Base-by-base conservation (phyloP, 2,329 filamentous ascomycete genomes). In the Aspergillus pseudoterreus region DNA sequence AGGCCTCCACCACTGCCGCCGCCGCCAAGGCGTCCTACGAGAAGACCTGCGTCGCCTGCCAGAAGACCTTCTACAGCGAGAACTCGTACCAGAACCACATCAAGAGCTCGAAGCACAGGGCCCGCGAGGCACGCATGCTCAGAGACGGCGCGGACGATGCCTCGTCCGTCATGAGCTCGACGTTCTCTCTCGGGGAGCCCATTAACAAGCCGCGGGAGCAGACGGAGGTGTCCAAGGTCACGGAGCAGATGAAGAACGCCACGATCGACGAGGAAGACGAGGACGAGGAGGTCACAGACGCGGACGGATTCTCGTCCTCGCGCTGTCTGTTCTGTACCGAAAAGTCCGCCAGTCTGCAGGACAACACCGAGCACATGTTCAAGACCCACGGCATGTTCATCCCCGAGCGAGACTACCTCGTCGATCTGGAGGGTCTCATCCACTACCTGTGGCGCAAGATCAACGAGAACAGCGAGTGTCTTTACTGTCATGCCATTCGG, bases 71-170 rank as follows among this genome's bases (percentile, higher is more conserved):
- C 72, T 97, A 87, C 77, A 97, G 92, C 74, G 90, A 96, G 67
- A 96, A 96, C 74, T 92, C 94, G 32, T 97, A 88, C 72, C 84
- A 86, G 67, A 99, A 97, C 73, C 94, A 99, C 68, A 71, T 97
- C 51, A 85, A 85, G 53, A 96, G 92, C 74, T 86, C 90, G 62
- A 96, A 96, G 72, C 94, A 99, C 73, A 90, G 85, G 72, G 77
- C 82, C 50, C 85, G 85, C 61, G 79, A 87, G 52, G 78, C 82
- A 10, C 71, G 72, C 22, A 60, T 76, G 30, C 77, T 78, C 39
- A 71, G 54, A 48, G 74, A 73, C 17, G 71, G 75, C 46, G 64
- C 67, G 4, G 88, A 92, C 65, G 87, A 90, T 55, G 82, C 84
- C 6, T 88, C 85, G 22, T 96, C 92, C 12, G 83, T 96, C 50